Percentiles rank a stretch among this genome's conserved stretches.
These are phyloP conservation scores for Dioscorea zingiberensis DNA, from an alignment of 106 monocot species.

Conservation along the genomic window DNA sequence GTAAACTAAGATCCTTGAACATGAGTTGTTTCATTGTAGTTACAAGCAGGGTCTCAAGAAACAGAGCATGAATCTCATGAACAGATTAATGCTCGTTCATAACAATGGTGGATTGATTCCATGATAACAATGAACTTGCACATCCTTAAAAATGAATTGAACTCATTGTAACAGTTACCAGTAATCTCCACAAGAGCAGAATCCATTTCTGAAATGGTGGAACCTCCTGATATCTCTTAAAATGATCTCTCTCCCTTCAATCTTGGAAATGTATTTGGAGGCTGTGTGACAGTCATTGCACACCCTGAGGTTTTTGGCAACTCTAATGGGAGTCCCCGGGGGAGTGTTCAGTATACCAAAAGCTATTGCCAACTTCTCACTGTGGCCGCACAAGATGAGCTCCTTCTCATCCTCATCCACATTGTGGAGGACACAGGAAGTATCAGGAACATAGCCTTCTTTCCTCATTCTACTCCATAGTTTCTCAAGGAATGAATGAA, in stretches of 20 bases:
- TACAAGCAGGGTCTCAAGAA: too few relatives aligned
- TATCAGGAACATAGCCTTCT: constrained; percentile 56
- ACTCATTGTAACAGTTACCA: constrained; percentile 14
- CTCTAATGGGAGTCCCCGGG: constrained; percentile 44
- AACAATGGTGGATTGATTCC: too few relatives aligned
- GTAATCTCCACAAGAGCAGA: constrained; percentile 40
- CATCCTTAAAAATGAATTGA: too few relatives aligned
- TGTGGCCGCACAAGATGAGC: constrained; percentile 42
- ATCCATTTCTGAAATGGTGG: constrained; percentile 34
- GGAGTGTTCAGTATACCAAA: constrained; percentile 49
- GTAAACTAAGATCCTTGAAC: too few relatives aligned
- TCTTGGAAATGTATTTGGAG: constrained; percentile 52
- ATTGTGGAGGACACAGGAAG: constrained; percentile 58
- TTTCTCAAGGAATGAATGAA: constrained; percentile 31
- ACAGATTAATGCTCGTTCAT: too few relatives aligned
- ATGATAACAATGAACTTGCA: too few relatives aligned
- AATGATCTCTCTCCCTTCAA: constrained; percentile 46
- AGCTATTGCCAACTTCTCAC: constrained; percentile 72
- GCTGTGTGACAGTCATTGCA: constrained; percentile 71
- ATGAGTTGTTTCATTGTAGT: too few relatives aligned
- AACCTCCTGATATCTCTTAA: constrained; percentile 34
- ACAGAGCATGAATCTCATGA: too few relatives aligned
- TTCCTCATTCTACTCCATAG: constrained; percentile 49
- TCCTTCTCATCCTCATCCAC: constrained; percentile 55
- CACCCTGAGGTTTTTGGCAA: constrained; percentile 73